Conservation (phyloP, 257 asterid genomes). For the Verbena officinalis region DNA sequence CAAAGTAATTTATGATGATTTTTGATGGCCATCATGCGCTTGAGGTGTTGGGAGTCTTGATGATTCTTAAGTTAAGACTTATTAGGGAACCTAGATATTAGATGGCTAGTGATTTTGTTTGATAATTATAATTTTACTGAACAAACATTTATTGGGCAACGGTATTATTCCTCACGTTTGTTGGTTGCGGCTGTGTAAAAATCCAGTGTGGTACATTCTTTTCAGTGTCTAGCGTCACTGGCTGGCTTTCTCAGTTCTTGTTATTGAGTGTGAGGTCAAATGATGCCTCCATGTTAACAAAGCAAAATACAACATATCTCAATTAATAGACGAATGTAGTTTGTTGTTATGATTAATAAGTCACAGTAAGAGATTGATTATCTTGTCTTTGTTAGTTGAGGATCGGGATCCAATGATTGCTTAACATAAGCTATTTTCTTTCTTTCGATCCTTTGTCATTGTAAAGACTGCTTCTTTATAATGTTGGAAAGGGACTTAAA, state of each 20-base stretch:
- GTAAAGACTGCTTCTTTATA: not conserved
- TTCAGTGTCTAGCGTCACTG: not conserved
- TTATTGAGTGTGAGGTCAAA: not conserved
- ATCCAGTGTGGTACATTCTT: not conserved
- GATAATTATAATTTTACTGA: not conserved
- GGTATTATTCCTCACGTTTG: not conserved
- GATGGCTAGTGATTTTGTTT: not conserved
- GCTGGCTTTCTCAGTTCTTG: slow-evolving; percentile 9
- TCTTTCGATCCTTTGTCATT: not conserved
- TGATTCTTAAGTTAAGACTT: not conserved
- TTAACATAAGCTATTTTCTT: not conserved
- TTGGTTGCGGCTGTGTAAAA: slow-evolving; percentile 8
- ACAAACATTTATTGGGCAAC: not conserved
- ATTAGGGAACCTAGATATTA: not conserved
- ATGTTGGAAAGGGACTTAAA: not conserved
- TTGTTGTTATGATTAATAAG: slow-evolving; percentile 4
- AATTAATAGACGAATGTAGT: not conserved
- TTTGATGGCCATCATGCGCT: not conserved
- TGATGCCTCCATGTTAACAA: not conserved
- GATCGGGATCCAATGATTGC: not conserved
- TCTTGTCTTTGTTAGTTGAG: slow-evolving; percentile 1
- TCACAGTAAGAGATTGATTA: not conserved
- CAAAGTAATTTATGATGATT: not conserved
- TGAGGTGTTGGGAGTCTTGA: not conserved
- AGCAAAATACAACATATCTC: not conserved